Percentiles rank a stretch among this genome's conserved stretches.
phyloP scores from a whole-genome alignment of 139 green algal genomes.

The Gonium pectorale region DNA sequence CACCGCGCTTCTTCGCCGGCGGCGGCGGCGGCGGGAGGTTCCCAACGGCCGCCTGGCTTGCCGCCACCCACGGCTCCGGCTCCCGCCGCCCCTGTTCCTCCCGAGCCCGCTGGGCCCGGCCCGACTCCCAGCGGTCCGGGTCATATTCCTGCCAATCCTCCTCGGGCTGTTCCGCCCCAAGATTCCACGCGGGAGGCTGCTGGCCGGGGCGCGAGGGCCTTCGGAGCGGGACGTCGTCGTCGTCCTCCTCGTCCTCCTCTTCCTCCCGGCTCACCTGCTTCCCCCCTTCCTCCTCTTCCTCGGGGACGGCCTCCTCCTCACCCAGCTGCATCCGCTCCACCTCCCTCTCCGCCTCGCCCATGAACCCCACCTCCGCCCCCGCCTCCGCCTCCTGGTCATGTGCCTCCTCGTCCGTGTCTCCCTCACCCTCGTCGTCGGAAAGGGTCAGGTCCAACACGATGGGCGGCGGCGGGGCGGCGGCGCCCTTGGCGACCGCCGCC shows the following conservation, averaged over 20 bases:
- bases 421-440: background rate
- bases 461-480: background rate
- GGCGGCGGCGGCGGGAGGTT: background rate
- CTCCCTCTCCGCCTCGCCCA: background rate
- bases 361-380: background rate
- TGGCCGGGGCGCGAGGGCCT: too few species aligned
- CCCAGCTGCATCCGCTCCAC: background rate
- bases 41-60: too few species aligned
- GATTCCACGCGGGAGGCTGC: too few species aligned
- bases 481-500: background rate
- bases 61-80: too few species aligned
- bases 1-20: background rate
- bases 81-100: too few species aligned
- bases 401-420: background rate
- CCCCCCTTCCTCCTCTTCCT: background rate
- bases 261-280: background rate
- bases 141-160: too few species aligned
- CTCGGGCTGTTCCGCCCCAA: too few species aligned
- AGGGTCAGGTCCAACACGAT: conserved; percentile 14
- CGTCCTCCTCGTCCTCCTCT: background rate
- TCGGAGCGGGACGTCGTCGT: conserved; percentile 7
- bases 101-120: too few species aligned
- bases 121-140: too few species aligned
- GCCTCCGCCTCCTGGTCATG: background rate
- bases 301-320: background rate